Evolutionary conservation across 2,329 filamentous ascomycete genomes (phyloP).

Genomic region (Aspergillus ibericus): DNA sequence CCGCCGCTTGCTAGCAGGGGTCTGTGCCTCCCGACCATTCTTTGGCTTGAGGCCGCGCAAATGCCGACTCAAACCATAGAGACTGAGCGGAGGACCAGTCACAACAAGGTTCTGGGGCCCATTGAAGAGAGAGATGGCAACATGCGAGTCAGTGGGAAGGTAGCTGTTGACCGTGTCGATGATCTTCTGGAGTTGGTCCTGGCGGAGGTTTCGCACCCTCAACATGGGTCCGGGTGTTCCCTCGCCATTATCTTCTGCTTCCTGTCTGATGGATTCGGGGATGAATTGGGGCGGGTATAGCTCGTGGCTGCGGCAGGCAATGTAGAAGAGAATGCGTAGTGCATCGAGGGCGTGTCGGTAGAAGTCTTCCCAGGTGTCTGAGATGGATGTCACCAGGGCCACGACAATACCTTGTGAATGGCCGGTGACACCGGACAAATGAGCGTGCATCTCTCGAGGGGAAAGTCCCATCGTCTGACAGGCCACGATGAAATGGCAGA

Average conservation of each 20-base stretch:
- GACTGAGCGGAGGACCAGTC: conserved; percentile 29
- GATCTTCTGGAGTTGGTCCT: conserved; percentile 17
- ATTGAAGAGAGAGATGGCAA: conserved; percentile 32
- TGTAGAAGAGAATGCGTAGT: conserved; percentile 37
- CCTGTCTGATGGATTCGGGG: conserved; percentile 19
- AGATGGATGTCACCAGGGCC: conserved; percentile 32
- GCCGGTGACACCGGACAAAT: conserved; percentile 18
- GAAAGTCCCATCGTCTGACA: not conserved
- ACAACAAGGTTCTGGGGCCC: conserved; percentile 32
- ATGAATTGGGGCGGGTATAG: conserved; percentile 14
- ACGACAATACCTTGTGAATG: conserved; percentile 41
- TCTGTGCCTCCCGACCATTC: conserved; percentile 15
- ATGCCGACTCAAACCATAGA: conserved; percentile 10
- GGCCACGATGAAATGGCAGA: not conserved
- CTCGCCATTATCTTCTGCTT: not conserved
- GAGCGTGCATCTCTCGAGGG: not conserved
- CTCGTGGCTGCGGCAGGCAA: conserved; percentile 32
- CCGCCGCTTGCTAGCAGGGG: conserved; percentile 33
- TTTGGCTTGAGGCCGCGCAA: not conserved
- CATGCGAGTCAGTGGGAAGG: conserved; percentile 24
- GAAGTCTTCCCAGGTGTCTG: conserved; percentile 33
- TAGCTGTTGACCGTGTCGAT: conserved; percentile 26
- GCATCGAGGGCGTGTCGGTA: conserved; percentile 26
- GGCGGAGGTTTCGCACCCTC: conserved; percentile 26
- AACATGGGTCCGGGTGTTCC: conserved; percentile 23